phyloP scores from a whole-genome alignment of 2,329 filamentous ascomycete species.

The Trichothecium roseum region DNA sequence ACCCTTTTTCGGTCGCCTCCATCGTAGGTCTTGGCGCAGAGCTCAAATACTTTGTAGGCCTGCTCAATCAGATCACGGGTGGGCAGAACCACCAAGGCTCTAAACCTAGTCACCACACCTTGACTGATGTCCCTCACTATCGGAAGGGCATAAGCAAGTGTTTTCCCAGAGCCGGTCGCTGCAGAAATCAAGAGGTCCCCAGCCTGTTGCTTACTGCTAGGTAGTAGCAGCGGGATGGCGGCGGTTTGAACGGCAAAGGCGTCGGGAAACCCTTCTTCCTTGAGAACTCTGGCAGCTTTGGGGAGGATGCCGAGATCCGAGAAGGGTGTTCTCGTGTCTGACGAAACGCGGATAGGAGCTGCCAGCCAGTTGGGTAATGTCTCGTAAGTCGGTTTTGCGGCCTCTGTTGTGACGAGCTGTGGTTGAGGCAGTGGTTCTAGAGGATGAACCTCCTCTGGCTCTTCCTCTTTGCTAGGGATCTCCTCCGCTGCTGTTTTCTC shows the following conservation, averaged over 20 bases:
- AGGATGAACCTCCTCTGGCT: constrained; percentile 48
- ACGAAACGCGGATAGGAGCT: constrained; percentile 58
- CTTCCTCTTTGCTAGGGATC: constrained; percentile 18
- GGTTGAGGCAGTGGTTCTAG: constrained; percentile 78
- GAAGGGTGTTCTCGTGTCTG: constrained; percentile 52
- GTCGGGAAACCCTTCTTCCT: constrained; percentile 40
- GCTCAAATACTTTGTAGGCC: constrained; percentile 66
- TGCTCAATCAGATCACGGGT: constrained; percentile 86
- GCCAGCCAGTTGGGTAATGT: constrained; percentile 75
- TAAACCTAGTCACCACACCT: constrained; percentile 53
- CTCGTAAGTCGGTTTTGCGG: constrained; percentile 57
- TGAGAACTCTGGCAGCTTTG: constrained; percentile 50
- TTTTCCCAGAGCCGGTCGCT: constrained; percentile 93
- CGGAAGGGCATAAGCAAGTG: constrained; percentile 80
- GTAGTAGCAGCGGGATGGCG: constrained; percentile 69
- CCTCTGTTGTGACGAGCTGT: constrained; percentile 44
- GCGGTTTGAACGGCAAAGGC: constrained; percentile 33
- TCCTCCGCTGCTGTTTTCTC: constrained; percentile 8
- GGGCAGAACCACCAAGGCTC: constrained; percentile 77
- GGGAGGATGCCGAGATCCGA: constrained; percentile 49
- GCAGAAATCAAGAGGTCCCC: constrained; percentile 86
- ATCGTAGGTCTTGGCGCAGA: constrained; percentile 56
- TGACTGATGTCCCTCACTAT: constrained; percentile 67
- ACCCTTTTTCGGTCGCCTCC: constrained; percentile 51
- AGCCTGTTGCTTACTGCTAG: constrained; percentile 45